These are phyloP conservation scores for Coniochaeta sp. DNA, from an alignment of 2,329 filamentous ascomycete genomes.

Conservation along the genomic window DNA sequence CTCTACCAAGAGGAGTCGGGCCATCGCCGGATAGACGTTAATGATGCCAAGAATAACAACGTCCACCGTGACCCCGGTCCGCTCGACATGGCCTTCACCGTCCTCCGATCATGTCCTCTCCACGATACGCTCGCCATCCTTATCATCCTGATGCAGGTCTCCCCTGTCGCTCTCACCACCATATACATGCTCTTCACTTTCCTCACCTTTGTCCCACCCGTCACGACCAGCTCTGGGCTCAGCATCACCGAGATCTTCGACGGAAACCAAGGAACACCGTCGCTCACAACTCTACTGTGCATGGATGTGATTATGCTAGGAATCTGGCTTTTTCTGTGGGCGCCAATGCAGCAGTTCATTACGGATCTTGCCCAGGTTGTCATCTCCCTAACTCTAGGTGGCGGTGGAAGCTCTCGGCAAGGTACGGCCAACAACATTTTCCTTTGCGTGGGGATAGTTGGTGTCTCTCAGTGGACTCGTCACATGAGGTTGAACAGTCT, in stretches of 20 bases:
- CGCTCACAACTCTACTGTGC: slow-evolving; percentile 73
- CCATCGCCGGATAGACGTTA: slow-evolving; percentile 63
- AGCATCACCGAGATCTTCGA: slow-evolving; percentile 90
- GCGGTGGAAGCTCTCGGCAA: slow-evolving; percentile 62
- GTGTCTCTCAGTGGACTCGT: slow-evolving; percentile 42
- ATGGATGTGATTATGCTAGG: slow-evolving; percentile 78
- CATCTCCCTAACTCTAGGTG: slow-evolving; percentile 83
- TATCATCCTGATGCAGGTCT: slow-evolving; percentile 89
- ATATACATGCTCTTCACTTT: slow-evolving; percentile 91
- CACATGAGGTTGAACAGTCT: slow-evolving; percentile 35
- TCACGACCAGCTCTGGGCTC: slow-evolving; percentile 68
- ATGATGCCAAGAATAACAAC: slow-evolving; percentile 58
- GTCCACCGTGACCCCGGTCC: slow-evolving; percentile 66
- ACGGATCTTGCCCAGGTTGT: slow-evolving; percentile 88
- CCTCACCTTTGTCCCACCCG: slow-evolving; percentile 83
- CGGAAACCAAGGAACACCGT: slow-evolving; percentile 77
- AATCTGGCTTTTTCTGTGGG: slow-evolving; percentile 83
- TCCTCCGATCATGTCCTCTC: slow-evolving; percentile 81
- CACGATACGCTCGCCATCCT: slow-evolving; percentile 95
- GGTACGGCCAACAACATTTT: slow-evolving; percentile 65
- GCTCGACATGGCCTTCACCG: slow-evolving; percentile 72
- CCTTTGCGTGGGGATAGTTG: slow-evolving; percentile 62
- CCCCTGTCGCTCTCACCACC: slow-evolving; percentile 77
- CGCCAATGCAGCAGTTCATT: slow-evolving; percentile 78
- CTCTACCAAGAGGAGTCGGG: slow-evolving; percentile 31